Percentiles rank a stretch among this genome's conserved stretches.
phyloP scores from a whole-genome alignment of 352 stramenopile genomes.

The Globisporangium okanoganense region DNA sequence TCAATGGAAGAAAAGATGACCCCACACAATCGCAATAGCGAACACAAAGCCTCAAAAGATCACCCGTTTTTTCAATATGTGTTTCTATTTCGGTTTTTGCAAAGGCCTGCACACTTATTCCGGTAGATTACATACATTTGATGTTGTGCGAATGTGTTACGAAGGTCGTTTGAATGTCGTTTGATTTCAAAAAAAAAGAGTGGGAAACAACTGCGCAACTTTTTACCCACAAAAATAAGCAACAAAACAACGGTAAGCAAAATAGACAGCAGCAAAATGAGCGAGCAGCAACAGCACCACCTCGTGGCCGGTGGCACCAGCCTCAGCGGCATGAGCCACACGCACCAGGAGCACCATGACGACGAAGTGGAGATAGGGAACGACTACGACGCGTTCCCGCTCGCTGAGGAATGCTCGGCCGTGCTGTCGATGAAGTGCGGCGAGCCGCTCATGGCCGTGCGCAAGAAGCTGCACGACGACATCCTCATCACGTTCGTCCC shows the following conservation, averaged over 20 bases:
- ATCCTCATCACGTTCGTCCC: conserved; percentile 64
- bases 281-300: not conserved
- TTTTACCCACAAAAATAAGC: not conserved
- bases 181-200: no score
- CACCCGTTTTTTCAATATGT: no score
- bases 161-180: not conserved
- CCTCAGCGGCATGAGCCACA: not conserved
- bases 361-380: conserved; percentile 9
- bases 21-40: no score
- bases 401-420: conserved; percentile 57
- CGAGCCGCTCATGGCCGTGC: conserved; percentile 65
- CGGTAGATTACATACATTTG: no score
- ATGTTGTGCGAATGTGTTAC: not conserved
- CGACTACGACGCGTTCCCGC: conserved; percentile 47
- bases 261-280: not conserved
- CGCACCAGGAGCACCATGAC: not conserved
- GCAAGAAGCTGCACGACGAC: conserved; percentile 79
- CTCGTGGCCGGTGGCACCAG: not conserved
- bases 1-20: no score
- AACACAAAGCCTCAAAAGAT: no score
- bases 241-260: not conserved
- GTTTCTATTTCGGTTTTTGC: no score
- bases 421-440: conserved; percentile 78
- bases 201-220: not conserved
- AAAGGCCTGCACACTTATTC: no score